phyloP scores from a whole-genome alignment of 306 rosid species.

The Trifolium repens region DNA sequence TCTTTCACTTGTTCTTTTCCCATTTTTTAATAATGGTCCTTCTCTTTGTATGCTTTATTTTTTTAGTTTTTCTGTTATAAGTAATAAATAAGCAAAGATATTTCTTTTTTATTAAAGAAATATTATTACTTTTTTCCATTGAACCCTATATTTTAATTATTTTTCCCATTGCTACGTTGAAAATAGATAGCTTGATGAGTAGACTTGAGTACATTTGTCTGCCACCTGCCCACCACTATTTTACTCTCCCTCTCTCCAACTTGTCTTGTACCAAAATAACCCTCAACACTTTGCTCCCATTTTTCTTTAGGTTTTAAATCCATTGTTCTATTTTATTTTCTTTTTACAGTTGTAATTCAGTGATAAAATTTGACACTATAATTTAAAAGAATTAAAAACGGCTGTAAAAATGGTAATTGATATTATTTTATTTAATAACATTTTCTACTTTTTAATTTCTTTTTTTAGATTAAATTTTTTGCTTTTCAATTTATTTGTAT shows the following conservation, averaged over 20 bases:
- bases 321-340: no score
- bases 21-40: slow-evolving; percentile 30
- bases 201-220: slow-evolving; percentile 50
- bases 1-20: slow-evolving; percentile 17
- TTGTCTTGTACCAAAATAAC: slow-evolving; percentile 39
- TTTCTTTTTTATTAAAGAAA: slow-evolving; percentile 5
- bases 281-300: neutral
- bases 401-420: no score
- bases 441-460: no score
- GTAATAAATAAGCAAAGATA: neutral
- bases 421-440: no score
- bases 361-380: no score
- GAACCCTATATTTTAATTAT: slow-evolving; percentile 9
- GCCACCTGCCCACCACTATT: slow-evolving; percentile 41
- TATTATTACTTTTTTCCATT: neutral
- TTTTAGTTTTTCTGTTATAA: neutral
- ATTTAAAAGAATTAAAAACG: no score
- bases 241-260: slow-evolving; percentile 25
- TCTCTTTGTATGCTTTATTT: neutral
- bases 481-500: no score
- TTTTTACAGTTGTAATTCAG: no score
- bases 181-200: slow-evolving; percentile 44
- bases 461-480: no score
- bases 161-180: slow-evolving; percentile 31
- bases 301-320: neutral